These are phyloP conservation scores for Linnemannia schmuckeri DNA, from an alignment of 192 early-diverging fungal species.

Conservation along the genomic window DNA sequence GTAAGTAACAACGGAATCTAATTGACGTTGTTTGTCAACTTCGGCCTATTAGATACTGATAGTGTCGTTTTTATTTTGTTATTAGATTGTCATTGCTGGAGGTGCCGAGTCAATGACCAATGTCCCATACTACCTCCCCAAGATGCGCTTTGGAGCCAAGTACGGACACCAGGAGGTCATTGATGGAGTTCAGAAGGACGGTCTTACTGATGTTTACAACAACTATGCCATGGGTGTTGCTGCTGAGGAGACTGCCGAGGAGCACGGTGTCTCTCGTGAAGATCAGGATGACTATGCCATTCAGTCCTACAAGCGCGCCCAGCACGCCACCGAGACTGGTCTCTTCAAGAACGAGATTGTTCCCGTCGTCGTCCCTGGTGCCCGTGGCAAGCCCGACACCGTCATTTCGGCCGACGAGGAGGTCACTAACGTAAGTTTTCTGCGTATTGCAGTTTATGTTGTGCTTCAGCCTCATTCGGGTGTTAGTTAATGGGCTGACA, in stretches of 20 bases:
- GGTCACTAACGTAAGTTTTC: conserved; percentile 60
- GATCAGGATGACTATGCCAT: conserved; percentile 87
- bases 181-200: conserved; percentile 82
- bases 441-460: background rate
- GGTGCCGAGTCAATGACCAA: conserved; percentile 89
- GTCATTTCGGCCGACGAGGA: conserved; percentile 76
- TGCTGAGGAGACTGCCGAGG: conserved; percentile 84
- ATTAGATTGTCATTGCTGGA: conserved; percentile 74
- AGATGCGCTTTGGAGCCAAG: conserved; percentile 82
- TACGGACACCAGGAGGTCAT: conserved; percentile 80
- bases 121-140: conserved; percentile 84
- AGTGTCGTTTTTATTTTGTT: background rate
- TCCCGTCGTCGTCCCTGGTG: conserved; percentile 75
- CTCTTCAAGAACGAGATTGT: conserved; percentile 78
- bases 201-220: conserved; percentile 82
- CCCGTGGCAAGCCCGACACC: conserved; percentile 74
- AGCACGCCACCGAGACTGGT: conserved; percentile 72
- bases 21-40: too few species aligned
- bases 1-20: conserved; percentile 40
- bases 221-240: conserved; percentile 83
- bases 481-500: background rate
- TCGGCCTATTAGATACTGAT: background rate
- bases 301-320: conserved; percentile 82
- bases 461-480: background rate
- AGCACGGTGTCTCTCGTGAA: conserved; percentile 82